These are phyloP conservation scores for Kodamaea derodonti DNA, from an alignment of 1,139 yeast species.

Conservation along the genomic window DNA sequence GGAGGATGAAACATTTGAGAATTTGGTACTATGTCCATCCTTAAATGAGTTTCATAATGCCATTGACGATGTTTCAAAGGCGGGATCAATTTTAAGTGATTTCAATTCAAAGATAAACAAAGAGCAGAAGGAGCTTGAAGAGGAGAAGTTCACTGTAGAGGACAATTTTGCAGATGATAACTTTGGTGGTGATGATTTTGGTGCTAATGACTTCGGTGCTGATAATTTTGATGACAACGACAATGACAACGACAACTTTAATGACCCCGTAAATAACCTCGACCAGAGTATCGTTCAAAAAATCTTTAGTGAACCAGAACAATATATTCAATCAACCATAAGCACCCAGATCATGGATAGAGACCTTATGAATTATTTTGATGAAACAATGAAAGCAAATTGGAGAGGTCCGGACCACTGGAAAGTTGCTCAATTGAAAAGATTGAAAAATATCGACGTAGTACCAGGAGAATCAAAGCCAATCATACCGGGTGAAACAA, in stretches of 20 bases:
- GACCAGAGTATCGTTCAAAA: slow-evolving; percentile 24
- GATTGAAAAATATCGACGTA: slow-evolving; percentile 14
- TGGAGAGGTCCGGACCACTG: slow-evolving; percentile 97
- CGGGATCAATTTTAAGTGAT: slow-evolving; percentile 32
- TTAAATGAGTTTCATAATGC: slow-evolving; percentile 54
- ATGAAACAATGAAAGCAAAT: slow-evolving; percentile 59
- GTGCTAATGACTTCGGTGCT: slow-evolving; percentile 6
- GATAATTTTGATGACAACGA: slow-evolving; percentile 17
- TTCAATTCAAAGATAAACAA: slow-evolving; percentile 26
- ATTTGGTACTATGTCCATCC: slow-evolving; percentile 58
- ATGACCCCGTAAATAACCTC: slow-evolving; percentile 16
- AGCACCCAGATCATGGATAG: slow-evolving; percentile 48
- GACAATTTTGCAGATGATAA: slow-evolving; percentile 16
- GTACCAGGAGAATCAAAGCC: slow-evolving; percentile 1
- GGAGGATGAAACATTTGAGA: slow-evolving; percentile 31
- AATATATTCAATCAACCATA: slow-evolving; percentile 12
- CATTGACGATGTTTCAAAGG: slow-evolving; percentile 54
- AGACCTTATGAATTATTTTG: slow-evolving; percentile 78
- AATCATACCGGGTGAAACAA: slow-evolving; percentile 9
- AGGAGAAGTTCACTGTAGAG: slow-evolving; percentile 23
- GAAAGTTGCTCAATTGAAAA: slow-evolving; percentile 68
- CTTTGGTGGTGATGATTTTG: slow-evolving; percentile 3
- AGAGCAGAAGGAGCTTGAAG: slow-evolving; percentile 25
- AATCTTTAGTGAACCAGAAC: slow-evolving; percentile 19
- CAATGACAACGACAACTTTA: slow-evolving; percentile 10